Evolutionary conservation across 2,329 filamentous ascomycete genomes (phyloP).

Genomic region (Botryotinia narcissicola): DNA sequence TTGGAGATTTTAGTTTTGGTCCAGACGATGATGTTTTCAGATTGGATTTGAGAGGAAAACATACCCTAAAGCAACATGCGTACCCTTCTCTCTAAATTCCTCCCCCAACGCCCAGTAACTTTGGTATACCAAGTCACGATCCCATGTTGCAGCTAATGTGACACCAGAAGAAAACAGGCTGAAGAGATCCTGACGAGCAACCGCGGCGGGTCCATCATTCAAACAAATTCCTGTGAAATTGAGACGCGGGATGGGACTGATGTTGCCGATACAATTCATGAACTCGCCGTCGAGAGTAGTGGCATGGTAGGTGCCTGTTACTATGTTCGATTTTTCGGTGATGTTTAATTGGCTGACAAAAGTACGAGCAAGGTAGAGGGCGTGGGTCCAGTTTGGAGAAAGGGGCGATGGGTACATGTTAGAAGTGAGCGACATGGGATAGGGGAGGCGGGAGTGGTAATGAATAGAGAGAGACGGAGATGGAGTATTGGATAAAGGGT

Average conservation of each 20-base stretch:
- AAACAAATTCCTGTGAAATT: conserved; percentile 26
- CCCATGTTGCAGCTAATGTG: conserved; percentile 73
- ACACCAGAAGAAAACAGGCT: conserved; percentile 68
- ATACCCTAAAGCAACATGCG: conserved; percentile 67
- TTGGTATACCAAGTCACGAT: conserved; percentile 64
- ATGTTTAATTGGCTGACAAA: background rate
- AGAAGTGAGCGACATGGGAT: background rate
- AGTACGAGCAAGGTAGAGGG: background rate
- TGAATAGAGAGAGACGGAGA: background rate
- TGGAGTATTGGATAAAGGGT: background rate
- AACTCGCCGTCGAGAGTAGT: background rate
- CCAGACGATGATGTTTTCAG: background rate
- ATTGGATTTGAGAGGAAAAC: background rate
- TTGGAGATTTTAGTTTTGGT: conserved; percentile 1
- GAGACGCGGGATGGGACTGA: conserved; percentile 24
- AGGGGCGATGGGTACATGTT: background rate
- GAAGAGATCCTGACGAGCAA: conserved; percentile 41
- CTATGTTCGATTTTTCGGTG: background rate
- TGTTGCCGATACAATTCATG: conserved; percentile 26
- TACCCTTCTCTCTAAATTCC: conserved; percentile 74
- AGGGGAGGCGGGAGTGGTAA: background rate
- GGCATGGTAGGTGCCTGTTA: background rate
- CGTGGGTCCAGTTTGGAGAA: background rate
- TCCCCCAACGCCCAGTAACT: conserved; percentile 71
- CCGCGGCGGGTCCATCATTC: conserved; percentile 26